Conservation (phyloP, 192 early-diverging fungal species). For the Martensiomyces pterosporus region DNA sequence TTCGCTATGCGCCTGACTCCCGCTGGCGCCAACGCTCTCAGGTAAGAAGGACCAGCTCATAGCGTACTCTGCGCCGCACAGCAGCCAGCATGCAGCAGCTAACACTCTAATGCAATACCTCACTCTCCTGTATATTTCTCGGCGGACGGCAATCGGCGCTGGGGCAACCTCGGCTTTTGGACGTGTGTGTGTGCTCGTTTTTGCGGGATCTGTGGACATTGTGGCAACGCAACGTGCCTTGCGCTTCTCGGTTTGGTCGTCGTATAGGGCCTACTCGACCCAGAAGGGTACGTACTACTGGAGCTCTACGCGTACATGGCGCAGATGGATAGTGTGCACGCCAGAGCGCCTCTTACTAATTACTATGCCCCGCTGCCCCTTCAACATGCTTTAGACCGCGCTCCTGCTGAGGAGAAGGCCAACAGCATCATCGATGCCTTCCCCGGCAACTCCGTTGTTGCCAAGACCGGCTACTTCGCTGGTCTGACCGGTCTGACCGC, state of each 20-base stretch:
- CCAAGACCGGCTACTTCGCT: slow-evolving; percentile 88
- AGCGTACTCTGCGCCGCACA: background rate
- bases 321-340: background rate
- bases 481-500: slow-evolving; percentile 77
- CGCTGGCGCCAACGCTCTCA: slow-evolving; percentile 34
- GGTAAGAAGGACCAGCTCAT: slow-evolving; percentile 7
- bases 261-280: slow-evolving; percentile 34
- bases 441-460: slow-evolving; percentile 81
- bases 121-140: too few relatives aligned
- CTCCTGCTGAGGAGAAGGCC: slow-evolving; percentile 71
- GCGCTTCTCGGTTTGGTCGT: too few relatives aligned
- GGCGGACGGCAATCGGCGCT: too few relatives aligned
- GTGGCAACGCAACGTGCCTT: too few relatives aligned
- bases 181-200: too few relatives aligned
- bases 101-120: background rate
- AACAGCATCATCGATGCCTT: slow-evolving; percentile 87
- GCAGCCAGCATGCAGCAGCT: too few relatives aligned
- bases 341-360: background rate
- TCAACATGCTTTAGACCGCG: slow-evolving; percentile 6
- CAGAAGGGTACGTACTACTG: slow-evolving; percentile 14
- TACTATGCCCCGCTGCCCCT: too few relatives aligned
- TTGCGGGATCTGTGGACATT: too few relatives aligned
- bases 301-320: too few relatives aligned
- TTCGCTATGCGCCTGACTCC: slow-evolving; percentile 43
- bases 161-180: too few relatives aligned